Base-by-base conservation (phyloP, 768 basidiomycete genomes). In the Leccinum aurantiacum region DNA sequence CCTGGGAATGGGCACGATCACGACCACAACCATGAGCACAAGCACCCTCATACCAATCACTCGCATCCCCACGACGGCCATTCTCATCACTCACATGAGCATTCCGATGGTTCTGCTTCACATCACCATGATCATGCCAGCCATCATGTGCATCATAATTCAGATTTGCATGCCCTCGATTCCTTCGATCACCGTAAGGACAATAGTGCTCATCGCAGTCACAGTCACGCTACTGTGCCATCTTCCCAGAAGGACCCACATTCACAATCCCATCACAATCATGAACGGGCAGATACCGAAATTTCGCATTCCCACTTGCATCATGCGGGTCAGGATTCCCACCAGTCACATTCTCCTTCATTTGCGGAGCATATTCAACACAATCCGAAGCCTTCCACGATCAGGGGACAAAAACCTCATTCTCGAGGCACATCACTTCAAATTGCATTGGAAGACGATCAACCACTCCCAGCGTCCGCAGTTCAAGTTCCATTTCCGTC, bases 391-490 rank as follows among this genome's bases (percentile, higher is more conserved):
- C 48, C 53, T 53, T 67, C 64, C 54, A 61, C 57, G 58, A 64
- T 71, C 35, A 69, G 71, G 58, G 67, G 68, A 48, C 69, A 68
- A 46, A 76, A 76, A 59, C 75, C 77, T 19, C 74, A 76, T 56
- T 79, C 74, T 60, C 73, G 70, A 37, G 78, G 78, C 13, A 67
- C 78, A n/a, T 74, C 79, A 22, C 71, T 82, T 25, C 73, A 77
- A 59, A 69, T 78, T 44, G 67, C 76, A 37, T 62, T 65, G n/a
- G 67, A 61, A 62, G 69, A 37, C 54, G 63, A 61, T 52, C 63
- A 55, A 51, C 29, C 64, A 60, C 63, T 63, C 62, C 52, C 69
- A 56, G 33, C 60, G 29, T 50, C 67, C 48, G 24, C 67, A 53
- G 59, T 51, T 58, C 64, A 64, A 60, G 57, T 69, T 65, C 66